Conservation (phyloP, 352 stramenopile species). For the Pythium sukuiense region DNA sequence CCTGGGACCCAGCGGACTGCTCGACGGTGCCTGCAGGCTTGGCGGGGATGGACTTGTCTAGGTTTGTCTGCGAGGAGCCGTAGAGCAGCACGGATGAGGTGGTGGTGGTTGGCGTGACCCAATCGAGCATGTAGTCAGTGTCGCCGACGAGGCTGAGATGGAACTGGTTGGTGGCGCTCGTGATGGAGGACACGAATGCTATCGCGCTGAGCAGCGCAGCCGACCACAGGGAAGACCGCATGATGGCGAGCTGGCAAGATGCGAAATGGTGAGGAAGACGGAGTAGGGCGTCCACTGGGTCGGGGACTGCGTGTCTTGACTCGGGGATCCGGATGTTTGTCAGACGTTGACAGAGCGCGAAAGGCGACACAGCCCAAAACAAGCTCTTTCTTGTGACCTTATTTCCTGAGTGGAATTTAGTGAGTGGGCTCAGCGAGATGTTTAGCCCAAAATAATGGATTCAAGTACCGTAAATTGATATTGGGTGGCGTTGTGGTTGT, state of each 20-base stretch:
- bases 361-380: background rate
- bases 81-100: slow-evolving; percentile 43
- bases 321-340: background rate
- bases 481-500: background rate
- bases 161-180: slow-evolving; percentile 48
- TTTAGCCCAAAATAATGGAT: background rate
- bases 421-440: background rate
- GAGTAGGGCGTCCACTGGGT: background rate
- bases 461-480: background rate
- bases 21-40: slow-evolving; percentile 49
- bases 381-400: background rate
- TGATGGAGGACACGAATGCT: background rate
- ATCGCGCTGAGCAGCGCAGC: background rate
- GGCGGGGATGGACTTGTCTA: slow-evolving; percentile 37
- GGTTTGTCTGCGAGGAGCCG: slow-evolving; percentile 38
- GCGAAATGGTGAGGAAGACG: background rate
- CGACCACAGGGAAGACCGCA: background rate
- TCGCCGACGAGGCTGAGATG: slow-evolving; percentile 59
- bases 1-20: slow-evolving; percentile 33
- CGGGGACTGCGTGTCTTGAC: background rate
- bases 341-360: background rate
- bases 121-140: slow-evolving; percentile 72
- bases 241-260: background rate
- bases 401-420: background rate
- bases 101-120: slow-evolving; percentile 44